Conservation (phyloP, 2,329 filamentous ascomycete genomes). For the Beauveria asiatica region DNA sequence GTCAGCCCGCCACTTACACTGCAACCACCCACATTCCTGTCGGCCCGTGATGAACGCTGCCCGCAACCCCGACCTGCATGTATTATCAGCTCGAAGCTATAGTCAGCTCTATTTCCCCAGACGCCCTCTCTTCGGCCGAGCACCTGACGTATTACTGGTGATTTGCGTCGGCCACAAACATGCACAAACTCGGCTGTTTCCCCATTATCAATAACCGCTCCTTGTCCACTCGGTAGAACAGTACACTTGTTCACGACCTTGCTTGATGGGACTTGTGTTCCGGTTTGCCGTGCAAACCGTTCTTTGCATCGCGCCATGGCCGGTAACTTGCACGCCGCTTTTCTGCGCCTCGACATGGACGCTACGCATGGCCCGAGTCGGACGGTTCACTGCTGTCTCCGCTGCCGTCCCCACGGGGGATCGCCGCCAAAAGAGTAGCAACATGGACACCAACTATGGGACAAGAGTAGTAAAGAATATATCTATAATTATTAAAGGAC, state of each 20-base stretch:
- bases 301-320: background rate
- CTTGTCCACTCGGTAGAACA: background rate
- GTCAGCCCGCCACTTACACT: background rate
- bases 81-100: background rate
- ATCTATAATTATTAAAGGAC: no score
- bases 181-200: background rate
- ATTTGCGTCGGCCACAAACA: background rate
- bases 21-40: background rate
- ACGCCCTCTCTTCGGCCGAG: background rate
- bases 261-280: background rate
- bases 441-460: no score
- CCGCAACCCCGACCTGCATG: background rate
- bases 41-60: background rate
- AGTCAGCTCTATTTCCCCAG: background rate
- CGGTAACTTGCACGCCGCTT: background rate
- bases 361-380: slow-evolving; percentile 2
- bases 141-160: background rate
- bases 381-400: background rate
- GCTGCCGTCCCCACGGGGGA: background rate
- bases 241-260: slow-evolving; percentile 2
- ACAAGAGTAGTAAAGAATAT: no score
- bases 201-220: background rate
- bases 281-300: background rate
- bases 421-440: background rate
- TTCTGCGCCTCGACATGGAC: background rate